These are phyloP conservation scores for Colletotrichum australisinense DNA, from an alignment of 2,329 filamentous ascomycete species.

Conservation along the genomic window DNA sequence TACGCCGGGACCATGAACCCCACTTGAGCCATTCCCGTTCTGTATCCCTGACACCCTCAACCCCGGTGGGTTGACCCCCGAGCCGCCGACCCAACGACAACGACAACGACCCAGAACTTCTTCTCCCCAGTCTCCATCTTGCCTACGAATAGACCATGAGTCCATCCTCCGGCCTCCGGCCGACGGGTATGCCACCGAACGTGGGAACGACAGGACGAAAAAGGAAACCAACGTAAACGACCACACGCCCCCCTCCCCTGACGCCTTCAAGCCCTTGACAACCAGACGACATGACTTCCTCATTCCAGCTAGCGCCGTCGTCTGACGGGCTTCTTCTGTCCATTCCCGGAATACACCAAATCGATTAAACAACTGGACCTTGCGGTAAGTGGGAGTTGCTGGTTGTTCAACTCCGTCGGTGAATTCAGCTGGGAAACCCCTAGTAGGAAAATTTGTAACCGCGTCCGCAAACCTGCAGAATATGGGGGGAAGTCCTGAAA, in stretches of 20 bases:
- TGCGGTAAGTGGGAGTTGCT: neutral
- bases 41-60: neutral
- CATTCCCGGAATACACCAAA: neutral
- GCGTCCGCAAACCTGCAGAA: neutral
- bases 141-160: no score
- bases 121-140: no score
- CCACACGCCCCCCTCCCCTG: neutral
- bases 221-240: constrained; percentile 16
- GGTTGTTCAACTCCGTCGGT: no score
- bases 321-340: neutral
- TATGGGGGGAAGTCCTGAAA: neutral
- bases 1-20: constrained; percentile 11
- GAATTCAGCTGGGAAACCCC: neutral
- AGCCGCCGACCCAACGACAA: neutral
- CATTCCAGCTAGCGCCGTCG: neutral
- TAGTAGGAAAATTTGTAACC: neutral
- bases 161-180: neutral
- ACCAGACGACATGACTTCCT: neutral
- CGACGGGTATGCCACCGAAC: constrained; percentile 14
- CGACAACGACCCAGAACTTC: neutral
- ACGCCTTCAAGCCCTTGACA: no score
- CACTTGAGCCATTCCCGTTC: neutral
- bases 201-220: neutral
- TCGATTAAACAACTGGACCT: neutral
- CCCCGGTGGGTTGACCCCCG: constrained; percentile 11